Evolutionary conservation across 2,329 filamentous ascomycete genomes (phyloP), one percentile per base, ranked within the genome.

Genomic region (Paraphaeosphaeria sporulosa): DNA sequence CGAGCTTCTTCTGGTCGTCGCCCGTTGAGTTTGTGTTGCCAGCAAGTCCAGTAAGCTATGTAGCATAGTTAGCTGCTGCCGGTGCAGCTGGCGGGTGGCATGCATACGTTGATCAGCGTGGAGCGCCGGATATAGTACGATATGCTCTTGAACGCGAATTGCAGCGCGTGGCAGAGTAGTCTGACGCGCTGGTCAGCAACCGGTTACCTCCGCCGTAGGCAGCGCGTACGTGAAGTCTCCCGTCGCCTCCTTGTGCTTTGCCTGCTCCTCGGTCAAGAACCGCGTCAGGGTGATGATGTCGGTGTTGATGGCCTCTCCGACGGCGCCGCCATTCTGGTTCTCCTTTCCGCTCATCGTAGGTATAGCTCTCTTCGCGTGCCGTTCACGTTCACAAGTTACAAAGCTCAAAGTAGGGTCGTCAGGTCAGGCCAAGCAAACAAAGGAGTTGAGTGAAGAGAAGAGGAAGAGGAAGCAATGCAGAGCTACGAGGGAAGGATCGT

Each of bases 101-200:
- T 10, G 64, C 78, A 52, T 69, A 81, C 79, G 84, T 97, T 97
- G 83, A 98, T 94, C 66, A 99, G 85, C 25, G 93, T 94, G 38
- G 94, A 93, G 79, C 95, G 90, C 73, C 94, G 94, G 80, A 99
- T 99, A 85, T 97, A 99, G 86, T 98, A 97, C 72, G 95, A 93
- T 80, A 99, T 99, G 68, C 93, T 96, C 85, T 99, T 99, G 90
- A 99, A 99, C 67, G 95, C 94, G 85, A 98, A 99, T 81, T 98
- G 95, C 61, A 99, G 91, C 62, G 95, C 94, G 79, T 99, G 95
- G 86, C 93, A 97, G 61, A 99, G 88, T 55, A 99, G 87, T 73
- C 94, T 97, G 73, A 43, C 54, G n/a, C 9, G 4, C 3, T 12
- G 25, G 38, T 17, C 23, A 23, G 21, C 44, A 62, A 55, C 38